Conservation (phyloP, 768 basidiomycete genomes). For the Collybiopsis confluens region DNA sequence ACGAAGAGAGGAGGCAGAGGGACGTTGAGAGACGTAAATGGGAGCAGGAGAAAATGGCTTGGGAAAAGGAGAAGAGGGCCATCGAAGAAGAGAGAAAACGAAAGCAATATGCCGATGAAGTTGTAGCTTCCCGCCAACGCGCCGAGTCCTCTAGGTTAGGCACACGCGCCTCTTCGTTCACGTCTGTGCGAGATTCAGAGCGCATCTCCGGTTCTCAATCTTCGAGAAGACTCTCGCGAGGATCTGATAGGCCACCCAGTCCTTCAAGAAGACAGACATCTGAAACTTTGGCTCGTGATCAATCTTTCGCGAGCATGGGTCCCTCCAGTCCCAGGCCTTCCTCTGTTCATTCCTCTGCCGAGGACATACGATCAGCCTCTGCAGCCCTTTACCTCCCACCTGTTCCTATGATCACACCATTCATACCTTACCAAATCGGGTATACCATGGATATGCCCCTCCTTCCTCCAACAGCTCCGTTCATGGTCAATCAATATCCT, state of each 20-base stretch:
- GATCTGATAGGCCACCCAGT: conserved; percentile 30
- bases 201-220: conserved; percentile 32
- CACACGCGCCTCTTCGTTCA: conserved; percentile 27
- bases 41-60: conserved; percentile 41
- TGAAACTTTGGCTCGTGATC: conserved; percentile 33
- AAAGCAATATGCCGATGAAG: conserved; percentile 50
- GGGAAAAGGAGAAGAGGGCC: conserved; percentile 49
- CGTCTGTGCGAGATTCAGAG: conserved; percentile 36
- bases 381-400: conserved; percentile 27
- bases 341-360: conserved; percentile 59
- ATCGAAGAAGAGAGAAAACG: conserved; percentile 53
- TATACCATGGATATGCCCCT: conserved; percentile 58
- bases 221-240: conserved; percentile 33
- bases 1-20: conserved; percentile 40
- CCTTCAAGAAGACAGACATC: conserved; percentile 42
- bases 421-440: conserved; percentile 31
- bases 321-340: conserved; percentile 45
- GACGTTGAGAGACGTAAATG: conserved; percentile 38
- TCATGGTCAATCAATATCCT: conserved; percentile 65
- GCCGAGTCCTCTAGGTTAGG: conserved; percentile 40
- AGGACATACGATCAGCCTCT: conserved; percentile 49
- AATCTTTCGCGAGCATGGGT: conserved; percentile 46
- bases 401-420: conserved; percentile 33
- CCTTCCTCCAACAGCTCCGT: conserved; percentile 69
- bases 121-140: conserved; percentile 57